Percentiles rank a stretch among this genome's conserved stretches.
phyloP scores from a whole-genome alignment of 148 eudicot genomes.

The Vaccinium corymbosum region DNA sequence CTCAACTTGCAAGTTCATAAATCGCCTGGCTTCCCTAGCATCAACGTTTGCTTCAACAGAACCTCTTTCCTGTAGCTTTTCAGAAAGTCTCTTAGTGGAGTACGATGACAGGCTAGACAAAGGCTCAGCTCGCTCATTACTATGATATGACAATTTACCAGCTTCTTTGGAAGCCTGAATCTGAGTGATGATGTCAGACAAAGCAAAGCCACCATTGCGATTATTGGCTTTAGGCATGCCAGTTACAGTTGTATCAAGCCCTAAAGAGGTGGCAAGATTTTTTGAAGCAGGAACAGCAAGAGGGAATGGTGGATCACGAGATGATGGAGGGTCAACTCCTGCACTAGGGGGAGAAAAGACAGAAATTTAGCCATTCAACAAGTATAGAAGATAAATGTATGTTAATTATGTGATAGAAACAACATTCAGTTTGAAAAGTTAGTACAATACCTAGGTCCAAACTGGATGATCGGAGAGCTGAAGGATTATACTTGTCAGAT shows the following conservation, averaged over 20 bases:
- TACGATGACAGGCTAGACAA: conserved; percentile 48
- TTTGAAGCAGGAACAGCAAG: conserved; percentile 93
- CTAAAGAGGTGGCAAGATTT: conserved; percentile 56
- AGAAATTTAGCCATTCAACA: not conserved
- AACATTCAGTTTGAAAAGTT: not conserved
- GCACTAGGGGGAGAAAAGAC: conserved; percentile 63
- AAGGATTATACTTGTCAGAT: conserved; percentile 55
- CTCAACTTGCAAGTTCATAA: conserved; percentile 52
- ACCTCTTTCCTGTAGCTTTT: conserved; percentile 70
- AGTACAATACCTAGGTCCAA: conserved; percentile 82
- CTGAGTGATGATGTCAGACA: conserved; percentile 75
- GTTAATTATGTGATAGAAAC: not conserved
- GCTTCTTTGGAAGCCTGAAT: conserved; percentile 76
- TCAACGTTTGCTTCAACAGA: conserved; percentile 53
- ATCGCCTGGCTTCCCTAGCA: conserved; percentile 62
- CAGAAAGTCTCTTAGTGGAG: conserved; percentile 59
- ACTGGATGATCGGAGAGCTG: conserved; percentile 73
- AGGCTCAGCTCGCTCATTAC: conserved; percentile 53
- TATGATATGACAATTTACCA: conserved; percentile 52
- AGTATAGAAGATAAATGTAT: not conserved
- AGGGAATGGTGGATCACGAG: conserved; percentile 97
- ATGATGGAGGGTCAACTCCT: conserved; percentile 99
- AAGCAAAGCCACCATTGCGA: conserved; percentile 69
- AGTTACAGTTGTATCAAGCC: conserved; percentile 58
- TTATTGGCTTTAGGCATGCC: conserved; percentile 45